These are phyloP conservation scores for Rosa multiflora DNA, from an alignment of 306 rosid species.

Conservation along the genomic window DNA sequence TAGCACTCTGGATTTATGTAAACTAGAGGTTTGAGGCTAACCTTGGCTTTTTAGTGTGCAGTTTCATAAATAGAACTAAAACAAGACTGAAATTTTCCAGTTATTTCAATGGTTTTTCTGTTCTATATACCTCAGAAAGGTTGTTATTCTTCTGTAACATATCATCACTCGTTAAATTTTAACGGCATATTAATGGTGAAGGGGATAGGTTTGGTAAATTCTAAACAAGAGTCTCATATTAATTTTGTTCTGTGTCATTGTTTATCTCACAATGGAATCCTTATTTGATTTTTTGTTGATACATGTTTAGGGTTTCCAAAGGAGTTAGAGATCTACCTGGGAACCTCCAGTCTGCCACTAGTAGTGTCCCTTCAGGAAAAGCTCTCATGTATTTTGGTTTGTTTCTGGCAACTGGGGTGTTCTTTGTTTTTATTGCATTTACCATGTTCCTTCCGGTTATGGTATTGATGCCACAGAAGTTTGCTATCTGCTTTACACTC, in stretches of 20 bases:
- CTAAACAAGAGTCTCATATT: neutral
- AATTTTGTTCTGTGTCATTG: neutral
- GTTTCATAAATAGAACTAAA: neutral
- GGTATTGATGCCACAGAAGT: slow-evolving; percentile 91
- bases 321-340: slow-evolving; percentile 96
- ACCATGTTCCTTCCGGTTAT: slow-evolving; percentile 92
- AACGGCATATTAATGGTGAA: neutral
- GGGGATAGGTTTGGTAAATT: neutral
- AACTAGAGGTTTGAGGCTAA: neutral
- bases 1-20: neutral
- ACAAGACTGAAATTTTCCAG: neutral
- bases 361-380: slow-evolving; percentile 82
- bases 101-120: neutral
- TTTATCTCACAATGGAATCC: neutral
- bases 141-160: neutral
- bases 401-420: slow-evolving; percentile 78
- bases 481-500: slow-evolving; percentile 88
- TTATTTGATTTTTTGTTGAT: slow-evolving; percentile 18
- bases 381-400: slow-evolving; percentile 84
- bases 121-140: neutral
- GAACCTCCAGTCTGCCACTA: slow-evolving; percentile 80
- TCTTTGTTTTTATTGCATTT: slow-evolving; percentile 82
- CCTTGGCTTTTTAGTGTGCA: neutral
- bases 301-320: slow-evolving; percentile 67
- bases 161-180: neutral